Percentiles rank a stretch among this genome's conserved stretches.
Conservation (phyloP, 1,284 basidiomycete genomes). For the Papiliotrema nemorosa region DNA sequence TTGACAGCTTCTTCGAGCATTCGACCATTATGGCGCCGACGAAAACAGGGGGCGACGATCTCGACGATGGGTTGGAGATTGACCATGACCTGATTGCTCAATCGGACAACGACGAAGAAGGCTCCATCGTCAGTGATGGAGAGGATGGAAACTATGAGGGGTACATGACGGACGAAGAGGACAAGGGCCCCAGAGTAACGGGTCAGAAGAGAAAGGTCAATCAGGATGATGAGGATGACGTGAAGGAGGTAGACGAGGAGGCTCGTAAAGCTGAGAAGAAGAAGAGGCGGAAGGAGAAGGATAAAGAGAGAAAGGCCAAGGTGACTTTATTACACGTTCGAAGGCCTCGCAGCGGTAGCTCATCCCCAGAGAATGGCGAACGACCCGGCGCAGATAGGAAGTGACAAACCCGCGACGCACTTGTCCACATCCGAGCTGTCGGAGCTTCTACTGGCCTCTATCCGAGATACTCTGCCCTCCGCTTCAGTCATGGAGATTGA, state of each 20-base stretch:
- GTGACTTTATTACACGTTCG: too few relatives aligned
- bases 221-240: conserved; percentile 3
- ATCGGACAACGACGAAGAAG: conserved; percentile 24
- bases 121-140: conserved; percentile 4
- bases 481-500: conserved; percentile 45
- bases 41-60: conserved; percentile 28
- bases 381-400: neutral
- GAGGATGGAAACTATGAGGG: conserved; percentile 24
- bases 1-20: neutral
- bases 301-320: conserved; percentile 27
- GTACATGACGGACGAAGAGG: conserved; percentile 3
- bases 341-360: neutral
- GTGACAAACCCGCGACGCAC: conserved; percentile 18
- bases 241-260: conserved; percentile 8
- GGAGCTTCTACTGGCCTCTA: conserved; percentile 25
- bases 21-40: conserved; percentile 6
- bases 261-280: conserved; percentile 9
- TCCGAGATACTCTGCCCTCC: conserved; percentile 36
- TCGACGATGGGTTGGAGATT: conserved; percentile 28
- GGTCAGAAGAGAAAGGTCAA: conserved; percentile 10
- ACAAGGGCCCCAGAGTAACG: neutral
- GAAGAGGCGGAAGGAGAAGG: conserved; percentile 26
- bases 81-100: conserved; percentile 8
- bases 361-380: conserved; percentile 9
- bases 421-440: conserved; percentile 22